These are phyloP conservation scores for Syzygium aromaticum DNA, from an alignment of 345 rosid species.

Conservation along the genomic window DNA sequence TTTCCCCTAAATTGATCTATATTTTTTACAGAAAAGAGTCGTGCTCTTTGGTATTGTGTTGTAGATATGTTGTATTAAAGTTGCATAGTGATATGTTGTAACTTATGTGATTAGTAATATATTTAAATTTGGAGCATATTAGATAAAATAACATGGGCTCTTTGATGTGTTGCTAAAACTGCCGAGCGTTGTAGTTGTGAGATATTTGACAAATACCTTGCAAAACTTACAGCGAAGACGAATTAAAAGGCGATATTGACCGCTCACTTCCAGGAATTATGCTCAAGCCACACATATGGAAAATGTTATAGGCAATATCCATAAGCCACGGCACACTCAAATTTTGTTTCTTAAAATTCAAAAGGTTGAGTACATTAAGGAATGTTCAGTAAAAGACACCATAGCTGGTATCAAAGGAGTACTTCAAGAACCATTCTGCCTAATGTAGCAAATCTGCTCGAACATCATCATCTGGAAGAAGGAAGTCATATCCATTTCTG, in stretches of 20 bases:
- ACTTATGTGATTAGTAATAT: background rate
- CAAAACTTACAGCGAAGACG: background rate
- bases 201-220: background rate
- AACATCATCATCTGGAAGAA: no score
- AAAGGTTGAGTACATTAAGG: background rate
- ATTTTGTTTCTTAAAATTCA: background rate
- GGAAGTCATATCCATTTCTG: no score
- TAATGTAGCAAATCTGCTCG: no score
- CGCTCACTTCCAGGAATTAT: background rate
- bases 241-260: background rate
- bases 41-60: background rate
- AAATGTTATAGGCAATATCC: background rate
- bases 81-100: background rate
- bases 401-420: no score
- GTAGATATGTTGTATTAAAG: background rate
- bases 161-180: no score
- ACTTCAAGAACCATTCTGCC: no score
- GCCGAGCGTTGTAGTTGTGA: background rate
- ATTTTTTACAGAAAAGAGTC: no score
- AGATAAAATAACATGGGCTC: background rate
- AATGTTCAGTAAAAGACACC: background rate
- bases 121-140: background rate
- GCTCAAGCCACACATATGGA: background rate
- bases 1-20: background rate
- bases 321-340: background rate